Percentiles rank a stretch among this genome's conserved stretches.
Conservation (phyloP, 2,329 filamentous ascomycete genomes). For the Drechslera avenae region DNA sequence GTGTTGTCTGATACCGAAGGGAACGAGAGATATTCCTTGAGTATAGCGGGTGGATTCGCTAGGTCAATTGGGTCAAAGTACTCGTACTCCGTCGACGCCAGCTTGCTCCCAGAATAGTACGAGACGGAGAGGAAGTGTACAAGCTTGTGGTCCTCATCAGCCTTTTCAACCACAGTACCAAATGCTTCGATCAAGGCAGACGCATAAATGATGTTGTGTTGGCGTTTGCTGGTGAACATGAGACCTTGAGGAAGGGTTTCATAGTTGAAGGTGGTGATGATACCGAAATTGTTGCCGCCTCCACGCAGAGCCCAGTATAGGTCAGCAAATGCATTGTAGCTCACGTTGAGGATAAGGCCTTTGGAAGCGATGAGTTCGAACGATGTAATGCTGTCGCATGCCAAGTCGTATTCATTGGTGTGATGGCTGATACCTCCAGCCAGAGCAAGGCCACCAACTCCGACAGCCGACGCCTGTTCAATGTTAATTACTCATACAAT, state of each 20-base stretch:
- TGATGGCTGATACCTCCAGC: conserved; percentile 23
- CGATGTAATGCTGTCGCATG: conserved; percentile 41
- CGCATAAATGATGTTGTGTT: conserved; percentile 13
- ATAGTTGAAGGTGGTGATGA: conserved; percentile 36
- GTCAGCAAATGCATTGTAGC: conserved; percentile 39
- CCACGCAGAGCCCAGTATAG: conserved; percentile 49
- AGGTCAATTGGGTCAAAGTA: conserved; percentile 25
- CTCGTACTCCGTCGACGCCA: conserved; percentile 23
- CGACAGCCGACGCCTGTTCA: conserved; percentile 19
- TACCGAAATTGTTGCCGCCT: conserved; percentile 44
- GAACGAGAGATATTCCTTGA: conserved; percentile 28
- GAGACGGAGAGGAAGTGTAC: conserved; percentile 29
- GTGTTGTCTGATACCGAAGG: conserved; percentile 14
- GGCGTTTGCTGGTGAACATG: conserved; percentile 9
- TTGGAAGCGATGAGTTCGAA: conserved; percentile 40
- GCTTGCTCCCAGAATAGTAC: conserved; percentile 2
- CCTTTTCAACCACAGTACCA: conserved; percentile 19
- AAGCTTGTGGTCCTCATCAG: conserved; percentile 23
- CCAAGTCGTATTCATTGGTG: conserved; percentile 20
- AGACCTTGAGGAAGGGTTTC: conserved; percentile 19
- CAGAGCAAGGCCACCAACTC: conserved; percentile 27
- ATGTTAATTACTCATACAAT: neutral
- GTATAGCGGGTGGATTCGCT: conserved; percentile 19
- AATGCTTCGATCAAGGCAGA: conserved; percentile 26
- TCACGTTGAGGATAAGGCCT: conserved; percentile 23